Conservation (phyloP, 2,329 filamentous ascomycete species). For the Harringtonia aguacate region DNA sequence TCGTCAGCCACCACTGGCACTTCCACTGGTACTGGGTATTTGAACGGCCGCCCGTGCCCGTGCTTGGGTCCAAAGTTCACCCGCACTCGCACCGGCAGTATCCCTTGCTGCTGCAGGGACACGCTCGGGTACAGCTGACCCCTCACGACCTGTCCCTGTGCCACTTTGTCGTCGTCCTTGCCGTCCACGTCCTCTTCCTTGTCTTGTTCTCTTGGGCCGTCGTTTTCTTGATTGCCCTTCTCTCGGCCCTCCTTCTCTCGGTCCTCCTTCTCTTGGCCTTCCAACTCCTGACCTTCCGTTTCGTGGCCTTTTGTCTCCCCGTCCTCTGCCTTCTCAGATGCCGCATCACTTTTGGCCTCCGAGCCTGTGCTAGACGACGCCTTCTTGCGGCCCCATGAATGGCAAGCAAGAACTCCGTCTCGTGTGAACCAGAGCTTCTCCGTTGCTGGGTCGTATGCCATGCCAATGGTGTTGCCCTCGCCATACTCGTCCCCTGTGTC, state of each 20-base stretch:
- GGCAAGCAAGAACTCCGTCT: background rate
- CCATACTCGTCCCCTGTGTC: background rate
- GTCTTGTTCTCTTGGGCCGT: background rate
- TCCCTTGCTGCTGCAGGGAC: background rate
- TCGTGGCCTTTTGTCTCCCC: too few relatives aligned
- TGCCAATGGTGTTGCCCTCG: background rate
- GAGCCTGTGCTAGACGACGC: too few relatives aligned
- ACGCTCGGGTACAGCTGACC: conserved; percentile 5
- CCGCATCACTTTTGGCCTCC: background rate
- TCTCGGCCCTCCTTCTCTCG: background rate
- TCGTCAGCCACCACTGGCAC: background rate
- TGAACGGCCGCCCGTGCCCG: background rate
- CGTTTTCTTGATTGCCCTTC: background rate
- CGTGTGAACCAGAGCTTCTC: conserved; percentile 1
- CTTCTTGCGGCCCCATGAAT: background rate
- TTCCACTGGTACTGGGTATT: background rate
- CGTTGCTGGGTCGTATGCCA: background rate
- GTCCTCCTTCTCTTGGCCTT: background rate
- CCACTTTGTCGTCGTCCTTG: background rate
- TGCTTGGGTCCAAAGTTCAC: conserved; percentile 2
- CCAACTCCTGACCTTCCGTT: too few relatives aligned
- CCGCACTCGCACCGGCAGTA: background rate
- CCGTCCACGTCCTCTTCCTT: background rate
- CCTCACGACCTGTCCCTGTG: background rate
- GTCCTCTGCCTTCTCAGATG: too few relatives aligned